Base-by-base conservation (phyloP, 345 rosid genomes). In the Turritis glabra region DNA sequence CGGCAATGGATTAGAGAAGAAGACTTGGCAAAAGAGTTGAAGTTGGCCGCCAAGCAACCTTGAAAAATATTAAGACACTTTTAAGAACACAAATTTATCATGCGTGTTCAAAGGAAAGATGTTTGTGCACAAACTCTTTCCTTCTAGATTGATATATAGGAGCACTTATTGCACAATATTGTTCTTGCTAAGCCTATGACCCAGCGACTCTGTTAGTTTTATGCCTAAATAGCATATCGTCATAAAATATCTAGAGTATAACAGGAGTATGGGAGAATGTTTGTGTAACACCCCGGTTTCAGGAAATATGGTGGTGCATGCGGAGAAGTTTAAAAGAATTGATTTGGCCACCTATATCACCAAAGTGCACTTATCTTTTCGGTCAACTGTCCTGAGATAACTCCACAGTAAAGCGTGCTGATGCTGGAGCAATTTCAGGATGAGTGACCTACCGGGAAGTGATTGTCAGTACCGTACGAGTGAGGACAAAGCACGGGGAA, bases 1-100 rank as follows among this genome's bases (percentile, higher is more conserved):
- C 87, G 90, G 41, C 95, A 86, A 74, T 94, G 98, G 92, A 92
- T 88, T 65, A 84, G 93, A 77, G 98, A 94, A 83, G 97, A 94
- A 79, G 96, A 88, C 84, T 83, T 94, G 81, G 97, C 97, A 6
- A 91, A 85, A 80, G 96, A 92, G 22, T 82, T 91, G 82, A 87
- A 83, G 63, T 55, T 81, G 63, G 90, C 87, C 23, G 68, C 86
- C 12, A 94, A 91, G 85, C 92, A 88, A 73, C 89, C 90, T 23
- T 84, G 93, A 4, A 86, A 92, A 54, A 84, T 79, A 57, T 66
- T 94, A 50, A 80, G 86, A n/a, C 75, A 82, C 43, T 88, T 91
- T 64, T 93, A 94, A 81, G 93, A 88, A 82, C 91, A 94, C 74
- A 88, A 90, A 58, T 80, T 90, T 47, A 59, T 90, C 23, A 84